phyloP scores from a whole-genome alignment of 1,284 basidiomycete genomes.

The Naganishia cerealis region DNA sequence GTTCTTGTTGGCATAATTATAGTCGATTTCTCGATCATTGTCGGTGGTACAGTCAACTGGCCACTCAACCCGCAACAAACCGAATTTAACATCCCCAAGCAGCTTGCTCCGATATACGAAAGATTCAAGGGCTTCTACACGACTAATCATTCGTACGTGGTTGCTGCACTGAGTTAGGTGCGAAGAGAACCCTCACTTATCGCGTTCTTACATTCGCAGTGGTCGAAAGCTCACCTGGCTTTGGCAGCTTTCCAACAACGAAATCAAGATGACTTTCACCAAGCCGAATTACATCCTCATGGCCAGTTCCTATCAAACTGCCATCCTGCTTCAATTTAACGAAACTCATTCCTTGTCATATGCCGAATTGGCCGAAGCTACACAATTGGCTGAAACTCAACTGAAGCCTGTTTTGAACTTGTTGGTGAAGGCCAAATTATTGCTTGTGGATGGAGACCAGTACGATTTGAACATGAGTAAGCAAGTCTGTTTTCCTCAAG shows the following conservation, averaged over 20 bases:
- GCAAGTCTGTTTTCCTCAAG: conserved; percentile 42
- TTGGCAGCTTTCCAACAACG: conserved; percentile 97
- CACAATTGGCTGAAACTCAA: conserved; percentile 78
- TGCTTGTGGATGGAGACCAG: conserved; percentile 75
- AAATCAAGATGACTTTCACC: conserved; percentile 87
- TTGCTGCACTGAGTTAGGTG: background rate
- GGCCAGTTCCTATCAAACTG: conserved; percentile 93
- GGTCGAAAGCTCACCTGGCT: conserved; percentile 96
- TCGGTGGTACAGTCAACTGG: conserved; percentile 96
- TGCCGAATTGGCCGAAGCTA: conserved; percentile 77
- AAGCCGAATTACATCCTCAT: conserved; percentile 94
- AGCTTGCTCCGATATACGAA: conserved; percentile 83
- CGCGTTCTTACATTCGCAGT: conserved; percentile 37
- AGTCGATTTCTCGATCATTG: conserved; percentile 89
- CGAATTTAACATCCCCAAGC: conserved; percentile 84
- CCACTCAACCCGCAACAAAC: conserved; percentile 79
- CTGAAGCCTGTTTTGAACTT: conserved; percentile 79
- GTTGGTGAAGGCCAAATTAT: conserved; percentile 84
- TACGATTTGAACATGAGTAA: conserved; percentile 91
- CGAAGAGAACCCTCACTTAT: conserved; percentile 7
- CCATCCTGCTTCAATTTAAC: conserved; percentile 92
- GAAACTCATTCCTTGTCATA: conserved; percentile 77
- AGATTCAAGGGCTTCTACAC: conserved; percentile 92
- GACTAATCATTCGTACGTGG: conserved; percentile 71
- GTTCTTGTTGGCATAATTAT: conserved; percentile 6